A percentile compares a stretch with the other conserved stretches of the same genome.
phyloP scores from a whole-genome alignment of 305 asterid species.

The Fraxinus velutina region DNA sequence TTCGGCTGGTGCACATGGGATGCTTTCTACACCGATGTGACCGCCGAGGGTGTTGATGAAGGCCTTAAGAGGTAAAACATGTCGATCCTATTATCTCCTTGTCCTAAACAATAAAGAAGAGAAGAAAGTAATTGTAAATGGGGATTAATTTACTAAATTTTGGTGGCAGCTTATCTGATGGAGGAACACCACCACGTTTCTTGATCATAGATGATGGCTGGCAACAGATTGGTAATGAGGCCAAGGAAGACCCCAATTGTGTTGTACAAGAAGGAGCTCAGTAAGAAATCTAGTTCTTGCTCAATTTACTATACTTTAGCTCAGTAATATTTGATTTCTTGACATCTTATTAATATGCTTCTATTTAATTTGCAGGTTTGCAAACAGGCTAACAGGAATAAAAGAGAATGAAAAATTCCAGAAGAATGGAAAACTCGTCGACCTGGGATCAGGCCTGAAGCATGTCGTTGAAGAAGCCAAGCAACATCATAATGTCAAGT shows the following conservation, averaged over 20 bases:
- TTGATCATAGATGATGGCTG: conserved; percentile 98
- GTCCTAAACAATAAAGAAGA: neutral
- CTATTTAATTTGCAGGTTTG: conserved; percentile 56
- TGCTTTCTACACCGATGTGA: conserved; percentile 96
- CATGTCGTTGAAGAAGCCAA: conserved; percentile 69
- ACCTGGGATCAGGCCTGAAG: conserved; percentile 63
- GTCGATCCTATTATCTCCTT: neutral
- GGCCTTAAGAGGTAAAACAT: conserved; percentile 74
- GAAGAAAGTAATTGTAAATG: neutral
- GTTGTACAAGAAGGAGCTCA: conserved; percentile 98
- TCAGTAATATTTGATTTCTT: neutral
- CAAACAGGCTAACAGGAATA: conserved; percentile 85
- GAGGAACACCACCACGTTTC: conserved; percentile 88
- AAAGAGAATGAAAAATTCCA: conserved; percentile 83
- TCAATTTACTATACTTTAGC: neutral
- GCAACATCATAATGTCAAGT: conserved; percentile 72
- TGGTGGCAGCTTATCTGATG: conserved; percentile 69
- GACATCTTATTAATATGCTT: neutral
- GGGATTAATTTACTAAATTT: conserved; percentile 5
- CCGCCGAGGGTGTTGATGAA: conserved; percentile 94
- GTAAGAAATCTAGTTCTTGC: conserved; percentile 41
- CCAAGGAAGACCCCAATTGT: conserved; percentile 49
- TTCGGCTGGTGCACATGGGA: conserved; percentile 99
- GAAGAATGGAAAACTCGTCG: conserved; percentile 43
- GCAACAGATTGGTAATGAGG: conserved; percentile 88